These are phyloP conservation scores for Lyophyllum atratum DNA, from an alignment of 768 basidiomycete species.

Conservation along the genomic window DNA sequence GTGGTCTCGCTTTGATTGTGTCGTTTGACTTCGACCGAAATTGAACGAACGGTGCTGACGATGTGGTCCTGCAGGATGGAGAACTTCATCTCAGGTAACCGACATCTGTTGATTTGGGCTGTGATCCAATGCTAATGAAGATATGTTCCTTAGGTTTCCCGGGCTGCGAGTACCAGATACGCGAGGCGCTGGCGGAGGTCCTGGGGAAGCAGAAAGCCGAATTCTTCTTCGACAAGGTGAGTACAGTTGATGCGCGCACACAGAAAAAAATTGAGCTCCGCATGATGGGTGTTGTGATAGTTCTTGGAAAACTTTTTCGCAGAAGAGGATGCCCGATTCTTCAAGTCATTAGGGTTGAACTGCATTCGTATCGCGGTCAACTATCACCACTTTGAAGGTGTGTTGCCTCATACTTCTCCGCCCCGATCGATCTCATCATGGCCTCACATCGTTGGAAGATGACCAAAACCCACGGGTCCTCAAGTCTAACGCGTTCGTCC, in stretches of 20 bases:
- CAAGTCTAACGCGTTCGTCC: conserved; percentile 75
- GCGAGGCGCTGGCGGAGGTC: conserved; percentile 63
- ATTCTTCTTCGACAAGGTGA: conserved; percentile 83
- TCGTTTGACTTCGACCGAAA: background rate
- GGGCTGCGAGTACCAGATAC: conserved; percentile 79
- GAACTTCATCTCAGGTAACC: conserved; percentile 67
- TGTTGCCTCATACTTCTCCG: background rate
- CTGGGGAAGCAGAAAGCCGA: conserved; percentile 68
- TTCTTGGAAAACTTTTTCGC: conserved; percentile 84
- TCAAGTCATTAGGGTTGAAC: conserved; percentile 77
- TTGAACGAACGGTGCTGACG: background rate
- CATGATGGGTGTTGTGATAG: conserved; percentile 33
- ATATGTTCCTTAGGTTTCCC: conserved; percentile 54
- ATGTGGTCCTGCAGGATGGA: conserved; percentile 54
- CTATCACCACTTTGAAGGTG: conserved; percentile 71
- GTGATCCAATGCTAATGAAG: background rate
- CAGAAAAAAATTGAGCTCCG: background rate
- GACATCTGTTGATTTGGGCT: background rate
- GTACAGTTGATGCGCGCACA: background rate
- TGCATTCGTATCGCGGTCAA: conserved; percentile 77
- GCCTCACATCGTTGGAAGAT: no score
- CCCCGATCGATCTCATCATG: background rate
- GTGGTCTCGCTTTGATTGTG: background rate
- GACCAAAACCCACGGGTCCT: conserved; percentile 79
- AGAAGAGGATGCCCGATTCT: conserved; percentile 73